Evolutionary conservation across 2,329 filamentous ascomycete genomes (phyloP), one percentile per base, ranked within the genome.

Genomic region (Dothistroma septosporum): DNA sequence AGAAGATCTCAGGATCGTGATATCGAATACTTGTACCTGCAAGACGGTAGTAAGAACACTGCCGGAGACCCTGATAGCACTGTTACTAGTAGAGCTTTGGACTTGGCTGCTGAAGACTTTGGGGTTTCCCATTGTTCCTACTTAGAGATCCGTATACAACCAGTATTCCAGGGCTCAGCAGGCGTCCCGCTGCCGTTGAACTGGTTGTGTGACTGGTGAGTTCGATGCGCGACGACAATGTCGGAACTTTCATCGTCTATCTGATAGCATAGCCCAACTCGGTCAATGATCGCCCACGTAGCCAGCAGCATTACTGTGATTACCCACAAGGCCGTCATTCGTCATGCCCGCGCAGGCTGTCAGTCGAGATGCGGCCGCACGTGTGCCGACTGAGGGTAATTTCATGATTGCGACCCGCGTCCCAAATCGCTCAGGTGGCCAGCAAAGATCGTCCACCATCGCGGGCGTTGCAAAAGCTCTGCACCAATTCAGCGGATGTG

Each of bases 11-110:
- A 54, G 22, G 14, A 7, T 11, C 19, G 16, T 8, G 10, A 54
- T 10, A 54, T 37, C 41, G 19, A 35, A 24, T 37, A 55, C 53
- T n/a, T n/a, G n/a, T n/a, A n/a, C n/a, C 37, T 55, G 53, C 35
- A 55, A 32, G 19, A 55, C 35, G 5, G 88, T 90, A 0, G 87
- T 90, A 71, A 90, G 90, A 1, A 88, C 88, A 50, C 85, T 84
- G 11, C 87, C 87, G 64, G 67, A 55, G 87, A 87, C 0, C 84
- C 84, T 1, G 84, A 86, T 0, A 87, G 76, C 0, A 87, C 76
- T 0, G 83, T 87, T 2, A 87, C 84, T 4, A 84, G 85, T 5
- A 87, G 73, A 2, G 78, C 75, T 60, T 70, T 70, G 49, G 59
- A 32, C 52, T 65, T 65, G 1, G 61, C 16, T 12, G 55, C 22